Percentiles rank a stretch among this genome's conserved stretches.
phyloP scores from a whole-genome alignment of 2,329 filamentous ascomycete genomes.

The Emydomyces testavorans region DNA sequence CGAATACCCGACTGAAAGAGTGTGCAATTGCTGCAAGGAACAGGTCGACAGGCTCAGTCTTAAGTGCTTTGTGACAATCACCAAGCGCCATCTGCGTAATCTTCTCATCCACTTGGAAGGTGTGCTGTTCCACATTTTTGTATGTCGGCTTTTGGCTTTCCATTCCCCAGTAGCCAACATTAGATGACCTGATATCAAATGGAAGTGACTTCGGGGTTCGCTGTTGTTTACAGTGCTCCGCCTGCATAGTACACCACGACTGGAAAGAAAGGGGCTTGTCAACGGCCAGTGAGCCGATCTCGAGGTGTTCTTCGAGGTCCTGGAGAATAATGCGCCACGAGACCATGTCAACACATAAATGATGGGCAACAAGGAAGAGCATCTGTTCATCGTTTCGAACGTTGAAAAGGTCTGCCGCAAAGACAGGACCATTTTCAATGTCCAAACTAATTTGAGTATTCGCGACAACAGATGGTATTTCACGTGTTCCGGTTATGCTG shows the following conservation, averaged over 20 bases:
- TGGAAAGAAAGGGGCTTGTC: slow-evolving; percentile 32
- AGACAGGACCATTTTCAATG: slow-evolving; percentile 22
- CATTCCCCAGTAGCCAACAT: slow-evolving; percentile 33
- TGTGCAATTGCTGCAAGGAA: slow-evolving; percentile 30
- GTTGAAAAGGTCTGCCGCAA: slow-evolving; percentile 26
- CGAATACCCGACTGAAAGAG: slow-evolving; percentile 37
- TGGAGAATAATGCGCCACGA: slow-evolving; percentile 17
- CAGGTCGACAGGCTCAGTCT: slow-evolving; percentile 31
- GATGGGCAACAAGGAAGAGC: slow-evolving; percentile 27
- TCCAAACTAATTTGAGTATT: slow-evolving; percentile 26
- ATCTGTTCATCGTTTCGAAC: slow-evolving; percentile 18
- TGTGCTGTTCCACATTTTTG: slow-evolving; percentile 26
- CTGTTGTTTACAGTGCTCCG: slow-evolving; percentile 16
- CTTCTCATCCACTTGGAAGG: slow-evolving; percentile 26
- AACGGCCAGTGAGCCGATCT: slow-evolving; percentile 24
- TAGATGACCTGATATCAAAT: slow-evolving; percentile 24
- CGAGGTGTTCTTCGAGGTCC: slow-evolving; percentile 19
- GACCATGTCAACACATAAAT: slow-evolving; percentile 22
- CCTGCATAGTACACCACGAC: slow-evolving; percentile 29
- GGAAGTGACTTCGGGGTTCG: slow-evolving; percentile 16
- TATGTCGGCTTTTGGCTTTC: slow-evolving; percentile 24
- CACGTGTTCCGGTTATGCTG: slow-evolving; percentile 18
- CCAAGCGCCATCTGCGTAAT: slow-evolving; percentile 25
- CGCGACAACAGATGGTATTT: slow-evolving; percentile 15
- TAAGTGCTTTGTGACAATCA: slow-evolving; percentile 25